Conservation (phyloP, 331 rosid species). For the Cydonia oblonga region DNA sequence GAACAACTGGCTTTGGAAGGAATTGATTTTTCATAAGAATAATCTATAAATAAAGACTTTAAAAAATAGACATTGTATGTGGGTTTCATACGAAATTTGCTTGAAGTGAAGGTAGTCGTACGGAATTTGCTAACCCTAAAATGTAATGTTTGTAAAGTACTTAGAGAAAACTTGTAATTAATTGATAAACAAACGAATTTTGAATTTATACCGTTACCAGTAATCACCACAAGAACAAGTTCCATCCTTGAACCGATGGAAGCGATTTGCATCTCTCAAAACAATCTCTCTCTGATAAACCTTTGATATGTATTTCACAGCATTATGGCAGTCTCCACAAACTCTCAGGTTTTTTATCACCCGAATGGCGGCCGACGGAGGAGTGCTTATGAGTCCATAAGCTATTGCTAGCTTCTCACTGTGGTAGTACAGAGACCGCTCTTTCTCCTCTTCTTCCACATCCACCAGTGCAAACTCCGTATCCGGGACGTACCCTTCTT, state of each 20-base stretch:
- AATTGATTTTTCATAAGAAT: too few species aligned
- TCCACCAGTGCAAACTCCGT: constrained; percentile 55
- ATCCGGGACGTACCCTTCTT: constrained; percentile 68
- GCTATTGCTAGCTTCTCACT: constrained; percentile 71
- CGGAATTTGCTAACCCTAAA: too few species aligned
- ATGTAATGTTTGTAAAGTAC: too few species aligned
- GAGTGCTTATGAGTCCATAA: constrained; percentile 48
- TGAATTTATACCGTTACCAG: constrained; percentile 17
- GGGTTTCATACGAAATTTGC: too few species aligned
- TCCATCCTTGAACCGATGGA: constrained; percentile 63
- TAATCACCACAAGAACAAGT: constrained; percentile 67
- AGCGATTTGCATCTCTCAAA: constrained; percentile 67
- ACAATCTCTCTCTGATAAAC: constrained; percentile 50
- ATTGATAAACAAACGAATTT: too few species aligned
- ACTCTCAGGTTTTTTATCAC: constrained; percentile 66
- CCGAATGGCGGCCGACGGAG: constrained; percentile 35
- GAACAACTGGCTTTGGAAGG: too few species aligned
- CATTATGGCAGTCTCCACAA: constrained; percentile 75
- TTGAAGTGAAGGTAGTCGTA: too few species aligned
- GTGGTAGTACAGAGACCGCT: constrained; percentile 48
- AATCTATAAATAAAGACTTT: too few species aligned
- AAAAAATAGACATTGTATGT: too few species aligned
- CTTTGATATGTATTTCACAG: constrained; percentile 55
- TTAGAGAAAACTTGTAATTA: too few species aligned
- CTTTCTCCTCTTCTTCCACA: constrained; percentile 68